Evolutionary conservation across 2,329 filamentous ascomycete species (phyloP), one percentile per base, ranked within the genome.

Genomic region (Nigrospora oryzae): DNA sequence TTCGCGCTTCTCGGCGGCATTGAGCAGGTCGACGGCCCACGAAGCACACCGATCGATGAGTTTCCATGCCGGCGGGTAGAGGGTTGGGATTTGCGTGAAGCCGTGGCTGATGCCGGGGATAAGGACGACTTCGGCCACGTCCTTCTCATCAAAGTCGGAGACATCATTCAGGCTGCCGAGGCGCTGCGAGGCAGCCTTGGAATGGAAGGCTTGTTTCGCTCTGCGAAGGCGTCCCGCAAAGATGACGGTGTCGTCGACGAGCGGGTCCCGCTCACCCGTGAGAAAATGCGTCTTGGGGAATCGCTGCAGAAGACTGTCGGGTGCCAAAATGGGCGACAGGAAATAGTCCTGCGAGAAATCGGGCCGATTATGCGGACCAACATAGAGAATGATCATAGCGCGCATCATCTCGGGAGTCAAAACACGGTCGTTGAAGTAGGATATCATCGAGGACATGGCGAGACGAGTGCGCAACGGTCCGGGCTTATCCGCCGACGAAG

Each of bases 371-470:
- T 96, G 86, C 0, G 90, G 89, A 1, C 93, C 93, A 45, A 98
- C 86, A 62, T 98, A 98, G 4, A 98, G 74, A 52, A 98, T 95
- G 52, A 98, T 95, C 90, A 98, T 97, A 51, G 90, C 89, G 31
- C 93, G 86, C 85, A 97, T 96, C 89, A 97, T 95, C 64, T 98
- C 93, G 0, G 93, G 91, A 0, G 89, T 91, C 13, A 98, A 74
- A 28, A 98, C 86, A 28, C 93, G 84, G 63, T 98, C 93, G 62
- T 95, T 93, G 64, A 96, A 95, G 66, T 97, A 97, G 0, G 91
- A 96, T 33, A 98, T 94, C 81, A 95, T 95, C n/a, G 84, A 91
- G 0, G 89, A 90, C 61, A 91, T 95, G 14, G 91, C 90, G 11
- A 98, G 77, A n/a, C 90, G 81, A 1, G 93, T 97, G 53, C 79